These are phyloP conservation scores for Leccinum broughii DNA, from an alignment of 768 basidiomycete species.

Conservation along the genomic window DNA sequence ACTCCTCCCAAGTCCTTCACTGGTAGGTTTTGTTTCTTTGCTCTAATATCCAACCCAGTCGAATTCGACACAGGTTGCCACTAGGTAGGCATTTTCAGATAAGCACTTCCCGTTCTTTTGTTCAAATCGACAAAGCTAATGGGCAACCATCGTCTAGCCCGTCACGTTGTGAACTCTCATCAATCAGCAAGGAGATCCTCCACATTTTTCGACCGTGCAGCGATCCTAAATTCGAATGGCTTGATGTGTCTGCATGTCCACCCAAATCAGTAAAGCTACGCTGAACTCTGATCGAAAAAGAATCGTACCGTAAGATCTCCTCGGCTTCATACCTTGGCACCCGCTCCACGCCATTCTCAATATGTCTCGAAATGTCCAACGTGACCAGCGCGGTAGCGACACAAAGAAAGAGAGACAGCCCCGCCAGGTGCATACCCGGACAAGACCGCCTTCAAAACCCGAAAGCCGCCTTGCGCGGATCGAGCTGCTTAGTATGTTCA, in stretches of 20 bases:
- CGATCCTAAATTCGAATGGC: neutral
- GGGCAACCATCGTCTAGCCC: no score
- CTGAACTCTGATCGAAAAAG: neutral
- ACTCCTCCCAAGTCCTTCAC: no score
- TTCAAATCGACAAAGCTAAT: no score
- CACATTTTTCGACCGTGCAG: neutral
- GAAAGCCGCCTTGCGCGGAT: conserved; percentile 12
- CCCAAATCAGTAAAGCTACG: neutral
- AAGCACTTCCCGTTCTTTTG: no score
- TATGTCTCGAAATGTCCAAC: conserved; percentile 5
- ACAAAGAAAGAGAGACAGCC: conserved; percentile 9
- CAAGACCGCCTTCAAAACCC: conserved; percentile 15
- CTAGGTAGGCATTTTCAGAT: no score
- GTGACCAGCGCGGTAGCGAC: conserved; percentile 8
- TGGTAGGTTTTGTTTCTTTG: no score
- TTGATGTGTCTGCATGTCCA: neutral
- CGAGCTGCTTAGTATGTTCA: conserved; percentile 2
- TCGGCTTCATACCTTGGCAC: conserved; percentile 4
- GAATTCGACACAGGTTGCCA: no score
- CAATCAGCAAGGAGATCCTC: neutral
- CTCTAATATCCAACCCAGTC: no score
- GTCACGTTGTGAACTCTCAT: neutral
- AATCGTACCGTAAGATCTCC: neutral
- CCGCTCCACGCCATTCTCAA: conserved; percentile 1
- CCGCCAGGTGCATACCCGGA: conserved; percentile 6